phyloP scores from a whole-genome alignment of 2,329 filamentous ascomycete genomes.

The Alternaria brassicicola region DNA sequence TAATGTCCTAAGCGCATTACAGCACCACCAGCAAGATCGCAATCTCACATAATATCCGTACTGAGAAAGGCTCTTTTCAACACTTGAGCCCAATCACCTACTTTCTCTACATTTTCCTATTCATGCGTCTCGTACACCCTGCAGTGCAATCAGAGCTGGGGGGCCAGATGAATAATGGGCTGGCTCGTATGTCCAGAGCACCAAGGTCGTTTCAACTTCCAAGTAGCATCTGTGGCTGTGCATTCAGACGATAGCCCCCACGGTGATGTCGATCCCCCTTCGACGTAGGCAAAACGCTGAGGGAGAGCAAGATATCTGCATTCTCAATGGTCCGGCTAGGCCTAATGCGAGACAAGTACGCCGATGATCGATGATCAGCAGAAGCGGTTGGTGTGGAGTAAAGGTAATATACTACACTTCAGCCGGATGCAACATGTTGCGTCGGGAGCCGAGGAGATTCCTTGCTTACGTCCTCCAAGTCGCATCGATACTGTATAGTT shows the following conservation, averaged over 20 bases:
- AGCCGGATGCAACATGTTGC: background rate
- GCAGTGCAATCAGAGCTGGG: background rate
- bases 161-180: background rate
- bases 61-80: constrained; percentile 33
- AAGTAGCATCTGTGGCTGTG: background rate
- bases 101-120: constrained; percentile 39
- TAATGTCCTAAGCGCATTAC: constrained; percentile 51
- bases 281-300: background rate
- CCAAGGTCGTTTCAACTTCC: background rate
- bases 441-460: background rate
- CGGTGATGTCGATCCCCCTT: too few species aligned
- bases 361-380: background rate
- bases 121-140: constrained; percentile 16
- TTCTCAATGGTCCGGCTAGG: background rate
- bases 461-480: background rate
- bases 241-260: background rate
- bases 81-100: constrained; percentile 35
- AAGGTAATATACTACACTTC: background rate
- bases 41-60: constrained; percentile 50
- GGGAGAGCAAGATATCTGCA: background rate
- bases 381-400: background rate
- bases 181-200: background rate
- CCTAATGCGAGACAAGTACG: background rate
- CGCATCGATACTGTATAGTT: background rate
- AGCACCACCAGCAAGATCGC: constrained; percentile 47